A percentile compares a stretch with the other conserved stretches of the same genome.
These are phyloP conservation scores for Periconia digitata DNA, from an alignment of 2,329 filamentous ascomycete species.

Conservation along the genomic window DNA sequence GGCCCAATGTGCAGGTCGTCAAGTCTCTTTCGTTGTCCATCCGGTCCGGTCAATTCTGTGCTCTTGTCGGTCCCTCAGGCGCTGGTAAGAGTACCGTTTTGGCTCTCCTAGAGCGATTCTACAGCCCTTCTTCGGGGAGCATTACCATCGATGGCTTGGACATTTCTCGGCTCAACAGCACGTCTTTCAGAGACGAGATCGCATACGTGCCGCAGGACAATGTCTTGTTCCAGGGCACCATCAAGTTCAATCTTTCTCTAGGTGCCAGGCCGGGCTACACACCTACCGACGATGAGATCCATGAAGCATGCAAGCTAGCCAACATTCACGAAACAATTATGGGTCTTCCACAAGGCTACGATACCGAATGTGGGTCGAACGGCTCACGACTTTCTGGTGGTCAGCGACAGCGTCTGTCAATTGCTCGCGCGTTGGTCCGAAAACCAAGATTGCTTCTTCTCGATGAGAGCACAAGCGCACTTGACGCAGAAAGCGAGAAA, in stretches of 20 bases:
- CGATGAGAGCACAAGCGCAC: constrained; percentile 47
- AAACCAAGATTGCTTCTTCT: constrained; percentile 46
- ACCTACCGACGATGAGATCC: constrained; percentile 62
- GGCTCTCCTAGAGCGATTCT: constrained; percentile 56
- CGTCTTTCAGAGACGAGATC: constrained; percentile 48
- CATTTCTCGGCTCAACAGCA: constrained; percentile 43
- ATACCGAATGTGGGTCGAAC: constrained; percentile 54
- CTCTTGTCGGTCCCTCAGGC: constrained; percentile 66
- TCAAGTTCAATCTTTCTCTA: constrained; percentile 51
- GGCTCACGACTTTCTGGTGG: constrained; percentile 47
- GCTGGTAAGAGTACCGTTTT: constrained; percentile 70
- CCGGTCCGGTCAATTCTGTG: constrained; percentile 61
- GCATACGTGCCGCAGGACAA: constrained; percentile 52
- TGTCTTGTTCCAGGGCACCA: constrained; percentile 51
- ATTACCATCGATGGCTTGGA: constrained; percentile 57
- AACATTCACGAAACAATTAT: constrained; percentile 71
- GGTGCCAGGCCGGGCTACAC: constrained; percentile 57
- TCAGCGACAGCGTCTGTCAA: constrained; percentile 47
- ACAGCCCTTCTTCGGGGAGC: constrained; percentile 52
- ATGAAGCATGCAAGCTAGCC: constrained; percentile 66
- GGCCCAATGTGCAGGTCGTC: constrained; percentile 61
- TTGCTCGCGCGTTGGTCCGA: constrained; percentile 47
- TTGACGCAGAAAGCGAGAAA: constrained; percentile 47
- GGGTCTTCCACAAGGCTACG: constrained; percentile 64
- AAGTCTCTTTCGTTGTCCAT: constrained; percentile 59